Base-by-base conservation (phyloP, 306 rosid species). In the Rubus parviflorus region DNA sequence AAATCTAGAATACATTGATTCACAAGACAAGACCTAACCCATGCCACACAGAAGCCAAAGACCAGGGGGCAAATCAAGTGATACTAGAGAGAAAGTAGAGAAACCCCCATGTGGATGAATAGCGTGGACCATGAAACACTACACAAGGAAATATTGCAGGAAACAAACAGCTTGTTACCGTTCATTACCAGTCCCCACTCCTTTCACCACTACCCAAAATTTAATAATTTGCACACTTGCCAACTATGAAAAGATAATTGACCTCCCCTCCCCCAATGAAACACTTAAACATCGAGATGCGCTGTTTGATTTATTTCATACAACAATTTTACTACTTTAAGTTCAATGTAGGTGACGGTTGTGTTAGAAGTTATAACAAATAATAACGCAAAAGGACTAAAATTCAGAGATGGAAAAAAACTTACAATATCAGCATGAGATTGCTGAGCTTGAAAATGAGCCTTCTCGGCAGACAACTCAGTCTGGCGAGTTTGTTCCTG, bases 401-500 rank as follows among this genome's bases (percentile, higher is more conserved):
- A 42, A 38, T 8, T 76, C 64, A 5, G 45, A 25, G 20, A 80
- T 43, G 45, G 9, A 68, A 45, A 25, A 60, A 48, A 62, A 83
- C 97, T 82, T 82, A 96, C 98, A 54, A 91, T 89, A 86, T 89
- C 91, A 68, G 37, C 71, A 80, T 88, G 94, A 78, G 96, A 75
- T 73, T 89, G 97, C 86, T 89, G 83, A 72, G 89, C 89, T 77
- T 92, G 90, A 70, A 77, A 81, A 86, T 96, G 83, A 70, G 84
- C 81, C 90, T 92, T 96, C 78, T 96, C 96, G 12, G 99, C 92
- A 17, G 86, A 87, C 75, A 89, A 3, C 86, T 92, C 98, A 13
- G 87, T 74, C 46, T 92, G 97, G 10, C 99, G 98, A 78, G 83
- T 77, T 67, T 89, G 69, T 81, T 96, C 99, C 87, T 96, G 97